These are phyloP conservation scores for Malus sylvestris DNA, from an alignment of 306 rosid species.

Conservation along the genomic window DNA sequence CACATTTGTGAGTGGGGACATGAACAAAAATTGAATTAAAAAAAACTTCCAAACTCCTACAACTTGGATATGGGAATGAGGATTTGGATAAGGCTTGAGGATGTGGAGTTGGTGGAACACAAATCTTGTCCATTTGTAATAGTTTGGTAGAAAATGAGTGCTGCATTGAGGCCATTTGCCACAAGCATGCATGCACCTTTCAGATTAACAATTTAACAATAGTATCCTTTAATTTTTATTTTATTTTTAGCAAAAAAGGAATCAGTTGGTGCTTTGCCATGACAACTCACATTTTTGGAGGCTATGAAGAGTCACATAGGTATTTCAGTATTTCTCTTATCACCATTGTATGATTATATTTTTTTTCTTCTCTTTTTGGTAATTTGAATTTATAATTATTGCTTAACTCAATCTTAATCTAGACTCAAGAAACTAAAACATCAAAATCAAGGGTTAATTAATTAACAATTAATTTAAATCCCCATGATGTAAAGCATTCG, in stretches of 20 bases:
- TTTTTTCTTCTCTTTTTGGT: neutral
- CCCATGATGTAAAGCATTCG: neutral
- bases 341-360: too few species aligned
- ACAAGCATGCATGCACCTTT: slow-evolving; percentile 6
- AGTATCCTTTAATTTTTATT: neutral
- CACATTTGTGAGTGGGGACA: slow-evolving; percentile 17
- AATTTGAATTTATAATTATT: neutral
- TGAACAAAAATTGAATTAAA: neutral
- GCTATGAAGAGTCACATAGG: accelerated
- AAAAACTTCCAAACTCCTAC: neutral
- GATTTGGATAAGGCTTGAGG: slow-evolving; percentile 60
- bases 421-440: slow-evolving; percentile 4
- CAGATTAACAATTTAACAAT: neutral
- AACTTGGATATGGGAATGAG: neutral
- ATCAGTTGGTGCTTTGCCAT: too few species aligned
- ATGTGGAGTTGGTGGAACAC: slow-evolving; percentile 78
- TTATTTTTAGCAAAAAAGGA: neutral
- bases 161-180: slow-evolving; percentile 13
- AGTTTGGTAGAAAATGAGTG: slow-evolving; percentile 47
- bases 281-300: accelerated
- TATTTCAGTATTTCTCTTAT: too few species aligned
- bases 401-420: neutral
- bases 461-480: neutral
- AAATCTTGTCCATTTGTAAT: slow-evolving; percentile 34
- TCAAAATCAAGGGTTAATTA: neutral